Evolutionary conservation across 495 filamentous ascomycete species (phyloP).

Genomic region (Chlorociboria aeruginascens): DNA sequence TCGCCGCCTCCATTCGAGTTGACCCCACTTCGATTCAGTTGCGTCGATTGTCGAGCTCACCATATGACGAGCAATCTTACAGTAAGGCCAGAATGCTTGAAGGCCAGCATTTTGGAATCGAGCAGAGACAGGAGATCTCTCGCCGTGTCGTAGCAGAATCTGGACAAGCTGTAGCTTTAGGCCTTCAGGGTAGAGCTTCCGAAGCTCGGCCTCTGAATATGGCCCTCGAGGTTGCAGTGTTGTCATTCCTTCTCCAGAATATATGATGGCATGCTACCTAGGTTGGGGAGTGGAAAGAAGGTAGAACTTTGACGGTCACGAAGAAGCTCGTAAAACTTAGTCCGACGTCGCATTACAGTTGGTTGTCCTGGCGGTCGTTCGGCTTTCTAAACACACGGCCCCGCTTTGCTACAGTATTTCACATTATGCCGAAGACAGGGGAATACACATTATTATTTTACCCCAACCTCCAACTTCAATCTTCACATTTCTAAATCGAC

Average conservation of each 20-base stretch:
- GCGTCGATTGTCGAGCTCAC: slow-evolving; percentile 52
- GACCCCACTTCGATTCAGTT: slow-evolving; percentile 38
- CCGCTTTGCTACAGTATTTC: neutral
- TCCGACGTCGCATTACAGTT: too few relatives aligned
- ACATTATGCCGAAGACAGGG: too few relatives aligned
- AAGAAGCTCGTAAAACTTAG: too few relatives aligned
- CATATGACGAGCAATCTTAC: slow-evolving; percentile 60
- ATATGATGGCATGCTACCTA: neutral
- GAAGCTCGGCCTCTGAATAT: slow-evolving; percentile 73
- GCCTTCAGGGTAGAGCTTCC: slow-evolving; percentile 62
- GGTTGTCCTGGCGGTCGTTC: too few relatives aligned
- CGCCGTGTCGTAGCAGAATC: slow-evolving; percentile 82
- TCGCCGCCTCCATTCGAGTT: slow-evolving; percentile 64
- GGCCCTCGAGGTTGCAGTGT: slow-evolving; percentile 59
- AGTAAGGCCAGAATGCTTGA: slow-evolving; percentile 84
- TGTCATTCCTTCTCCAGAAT: slow-evolving; percentile 45
- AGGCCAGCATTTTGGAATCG: slow-evolving; percentile 89
- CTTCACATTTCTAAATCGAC: too few relatives aligned
- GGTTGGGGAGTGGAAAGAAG: neutral
- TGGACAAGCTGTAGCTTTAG: slow-evolving; percentile 84
- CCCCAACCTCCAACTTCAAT: too few relatives aligned
- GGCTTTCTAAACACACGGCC: too few relatives aligned
- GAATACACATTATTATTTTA: neutral
- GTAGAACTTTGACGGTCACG: too few relatives aligned
- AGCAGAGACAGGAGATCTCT: slow-evolving; percentile 73